These are phyloP conservation scores for Kwoniella sp. DNA, from an alignment of 768 basidiomycete species.

Conservation along the genomic window DNA sequence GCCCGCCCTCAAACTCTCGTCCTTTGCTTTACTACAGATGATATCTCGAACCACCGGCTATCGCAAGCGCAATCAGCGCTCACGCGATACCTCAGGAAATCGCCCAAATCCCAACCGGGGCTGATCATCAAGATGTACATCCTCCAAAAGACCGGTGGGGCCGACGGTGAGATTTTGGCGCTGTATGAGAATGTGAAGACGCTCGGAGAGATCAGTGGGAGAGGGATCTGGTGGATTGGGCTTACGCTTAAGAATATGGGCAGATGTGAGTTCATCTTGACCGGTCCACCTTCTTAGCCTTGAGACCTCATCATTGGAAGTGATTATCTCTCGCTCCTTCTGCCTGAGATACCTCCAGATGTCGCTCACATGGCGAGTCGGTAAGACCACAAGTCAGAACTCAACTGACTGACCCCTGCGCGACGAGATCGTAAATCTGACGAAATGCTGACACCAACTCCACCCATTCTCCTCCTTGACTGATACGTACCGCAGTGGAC, in stretches of 20 bases:
- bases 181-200: slow-evolving; percentile 25
- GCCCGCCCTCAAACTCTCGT: not conserved
- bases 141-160: slow-evolving; percentile 20
- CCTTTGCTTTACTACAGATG: slow-evolving; percentile 29
- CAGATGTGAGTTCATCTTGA: slow-evolving; percentile 29
- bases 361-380: no score
- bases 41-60: slow-evolving; percentile 25
- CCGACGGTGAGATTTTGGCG: slow-evolving; percentile 17
- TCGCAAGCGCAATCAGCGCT: slow-evolving; percentile 33
- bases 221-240: slow-evolving; percentile 31
- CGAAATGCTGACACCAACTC: no score
- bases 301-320: no score
- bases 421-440: no score
- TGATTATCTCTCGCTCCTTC: no score
- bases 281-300: no score
- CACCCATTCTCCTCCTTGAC: not conserved
- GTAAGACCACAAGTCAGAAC: no score
- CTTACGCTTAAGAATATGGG: slow-evolving; percentile 27
- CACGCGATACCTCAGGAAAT: slow-evolving; percentile 41
- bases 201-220: slow-evolving; percentile 33
- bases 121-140: slow-evolving; percentile 37
- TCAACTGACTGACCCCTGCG: no score
- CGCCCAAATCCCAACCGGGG: slow-evolving; percentile 44
- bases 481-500: slow-evolving; percentile 24
- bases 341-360: not conserved